phyloP scores from a whole-genome alignment of 768 basidiomycete genomes.

The Pholiota conissans region DNA sequence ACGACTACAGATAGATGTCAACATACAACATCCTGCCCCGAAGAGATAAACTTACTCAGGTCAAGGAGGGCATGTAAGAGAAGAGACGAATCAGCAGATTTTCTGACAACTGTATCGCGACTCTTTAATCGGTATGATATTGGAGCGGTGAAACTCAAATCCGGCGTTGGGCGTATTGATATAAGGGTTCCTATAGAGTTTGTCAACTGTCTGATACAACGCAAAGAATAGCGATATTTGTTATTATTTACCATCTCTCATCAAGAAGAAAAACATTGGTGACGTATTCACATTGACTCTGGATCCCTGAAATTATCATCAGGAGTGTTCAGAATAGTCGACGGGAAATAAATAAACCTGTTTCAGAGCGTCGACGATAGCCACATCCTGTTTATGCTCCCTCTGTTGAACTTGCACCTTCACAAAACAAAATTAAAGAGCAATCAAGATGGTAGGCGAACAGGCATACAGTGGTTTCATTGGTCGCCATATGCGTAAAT shows the following conservation, averaged over 20 bases:
- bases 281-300: constrained; percentile 57
- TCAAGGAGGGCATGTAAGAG: constrained; percentile 72
- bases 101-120: constrained; percentile 58
- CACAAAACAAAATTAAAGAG: neutral
- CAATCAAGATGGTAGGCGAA: neutral
- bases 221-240: too few relatives aligned
- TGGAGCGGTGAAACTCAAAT: constrained; percentile 50
- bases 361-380: constrained; percentile 1
- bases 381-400: neutral
- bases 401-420: neutral
- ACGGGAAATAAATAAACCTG: neutral
- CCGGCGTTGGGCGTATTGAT: constrained; percentile 49
- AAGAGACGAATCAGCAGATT: constrained; percentile 65
- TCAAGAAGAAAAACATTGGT: constrained; percentile 69
- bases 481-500: neutral
- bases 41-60: constrained; percentile 30
- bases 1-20: constrained; percentile 44
- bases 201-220: too few relatives aligned
- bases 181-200: constrained; percentile 70
- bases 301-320: constrained; percentile 38
- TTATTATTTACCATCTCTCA: constrained; percentile 67
- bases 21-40: neutral
- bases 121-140: constrained; percentile 57
- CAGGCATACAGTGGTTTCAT: neutral
- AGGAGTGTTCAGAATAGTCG: neutral